Conservation (phyloP, 768 basidiomycete species). For the Cubamyces lactineus region DNA sequence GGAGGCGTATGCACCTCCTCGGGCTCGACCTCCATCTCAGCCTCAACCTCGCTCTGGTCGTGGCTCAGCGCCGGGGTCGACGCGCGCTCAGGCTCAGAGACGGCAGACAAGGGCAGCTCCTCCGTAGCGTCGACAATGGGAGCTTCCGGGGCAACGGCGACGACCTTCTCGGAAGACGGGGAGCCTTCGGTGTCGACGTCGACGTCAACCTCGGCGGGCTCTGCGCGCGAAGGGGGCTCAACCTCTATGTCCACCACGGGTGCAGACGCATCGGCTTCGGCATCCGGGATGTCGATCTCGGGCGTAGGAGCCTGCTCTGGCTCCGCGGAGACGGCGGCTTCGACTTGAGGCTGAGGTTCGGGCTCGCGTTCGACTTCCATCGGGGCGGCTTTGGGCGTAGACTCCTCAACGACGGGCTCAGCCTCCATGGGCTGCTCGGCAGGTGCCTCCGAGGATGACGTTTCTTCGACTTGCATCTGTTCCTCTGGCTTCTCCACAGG, state of each 20-base stretch:
- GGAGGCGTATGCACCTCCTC: constrained; percentile 20
- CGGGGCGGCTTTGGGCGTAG: background rate
- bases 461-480: constrained; percentile 3
- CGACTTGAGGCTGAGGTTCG: background rate
- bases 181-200: background rate
- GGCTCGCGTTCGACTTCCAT: constrained; percentile 9
- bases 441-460: background rate
- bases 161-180: background rate
- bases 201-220: constrained; percentile 9
- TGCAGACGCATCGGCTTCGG: background rate
- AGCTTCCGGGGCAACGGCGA: background rate
- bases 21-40: constrained; percentile 23
- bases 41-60: constrained; percentile 7
- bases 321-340: background rate
- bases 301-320: constrained; percentile 9
- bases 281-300: constrained; percentile 23
- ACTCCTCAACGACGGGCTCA: constrained; percentile 2
- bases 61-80: constrained; percentile 13
- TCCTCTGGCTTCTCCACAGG: background rate
- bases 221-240: constrained; percentile 15
- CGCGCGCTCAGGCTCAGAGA: background rate
- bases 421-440: constrained; percentile 5
- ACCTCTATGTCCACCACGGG: constrained; percentile 14
- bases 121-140: background rate
- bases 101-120: background rate